Evolutionary conservation across 345 rosid genomes (phyloP), one percentile per base, ranked within the genome.

Genomic region (Microthlaspi erraticum): DNA sequence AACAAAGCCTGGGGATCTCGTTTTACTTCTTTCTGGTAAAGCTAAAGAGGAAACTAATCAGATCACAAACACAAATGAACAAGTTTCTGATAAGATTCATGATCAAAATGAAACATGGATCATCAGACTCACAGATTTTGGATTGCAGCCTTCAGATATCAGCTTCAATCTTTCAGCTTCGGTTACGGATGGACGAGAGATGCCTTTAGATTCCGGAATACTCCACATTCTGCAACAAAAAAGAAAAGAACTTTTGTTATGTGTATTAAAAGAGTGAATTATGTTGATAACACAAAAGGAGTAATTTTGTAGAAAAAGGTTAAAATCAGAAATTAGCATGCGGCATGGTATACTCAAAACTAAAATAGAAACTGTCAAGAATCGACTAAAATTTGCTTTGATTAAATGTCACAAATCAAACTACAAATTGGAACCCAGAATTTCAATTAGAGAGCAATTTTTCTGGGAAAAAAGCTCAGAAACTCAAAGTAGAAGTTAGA

Each of bases 121-220:
- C 41, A 56, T 31, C 7, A 69, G 33, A 79, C 97, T 81, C 83
- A 93, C 97, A 54, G 76, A 54, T 83, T 72, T 80, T 45, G 86
- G 83, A 72, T 83, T 74, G 77, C 94, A 93, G 45, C 94, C 94
- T 84, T 93, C 97, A 1, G 91, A 86, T 62, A 89, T 76, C 9
- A 93, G 76, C 72, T 85, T 89, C 43, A 91, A 64, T 48, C 72
- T 85, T 68, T 93, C 97, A 20, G 88, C 89, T 86, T 93, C 97
- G 58, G 68, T 60, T 44, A 92, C 83, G 2, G 91, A 83, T 31
- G 82, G 83, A 70, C 82, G 74, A 16, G 81, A 61, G 72, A 91
- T 57, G 59, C 83, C 85, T 85, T 81, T 85, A 65, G 88, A 75
- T 72, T 90, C 94, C 19, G 96, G 88, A 68, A 84, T 78, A 14